Evolutionary conservation across 176 grass and related monocot species (phyloP).

Genomic region (Ensete ventricosum): DNA sequence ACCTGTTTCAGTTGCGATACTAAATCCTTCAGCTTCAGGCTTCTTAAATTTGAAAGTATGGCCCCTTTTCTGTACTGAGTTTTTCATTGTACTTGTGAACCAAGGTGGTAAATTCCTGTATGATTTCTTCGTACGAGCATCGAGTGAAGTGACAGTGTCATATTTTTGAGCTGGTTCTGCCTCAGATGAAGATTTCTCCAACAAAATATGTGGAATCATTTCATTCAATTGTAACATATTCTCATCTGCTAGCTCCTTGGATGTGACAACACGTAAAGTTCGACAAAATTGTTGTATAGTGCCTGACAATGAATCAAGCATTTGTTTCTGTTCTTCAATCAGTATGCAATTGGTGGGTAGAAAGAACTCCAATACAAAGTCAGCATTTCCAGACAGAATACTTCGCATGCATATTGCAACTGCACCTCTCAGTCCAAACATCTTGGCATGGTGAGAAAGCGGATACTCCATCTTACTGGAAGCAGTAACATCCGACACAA

Average conservation of each 20-base stretch:
- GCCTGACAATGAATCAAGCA: slow-evolving; percentile 74
- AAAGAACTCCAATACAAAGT: slow-evolving; percentile 94
- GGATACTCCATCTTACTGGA: slow-evolving; percentile 64
- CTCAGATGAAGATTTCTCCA: not conserved
- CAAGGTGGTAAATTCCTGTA: not conserved
- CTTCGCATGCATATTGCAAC: slow-evolving; percentile 76
- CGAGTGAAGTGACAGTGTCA: not conserved
- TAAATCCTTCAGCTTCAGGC: slow-evolving; percentile 21
- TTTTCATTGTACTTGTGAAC: not conserved
- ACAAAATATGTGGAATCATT: not conserved
- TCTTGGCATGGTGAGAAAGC: slow-evolving; percentile 80
- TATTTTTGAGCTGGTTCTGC: not conserved
- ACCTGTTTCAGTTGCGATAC: not conserved
- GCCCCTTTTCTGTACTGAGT: not conserved
- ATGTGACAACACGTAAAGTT: slow-evolving; percentile 59
- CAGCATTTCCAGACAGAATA: slow-evolving; percentile 45
- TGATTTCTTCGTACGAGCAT: not conserved
- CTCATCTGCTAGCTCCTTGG: slow-evolving; percentile 70
- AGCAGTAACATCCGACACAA: slow-evolving; percentile 56
- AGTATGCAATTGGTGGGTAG: slow-evolving; percentile 49
- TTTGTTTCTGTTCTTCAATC: slow-evolving; percentile 57
- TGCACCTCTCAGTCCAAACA: slow-evolving; percentile 75
- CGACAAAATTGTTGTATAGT: slow-evolving; percentile 63
- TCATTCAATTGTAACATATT: slow-evolving; percentile 32
- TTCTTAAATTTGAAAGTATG: slow-evolving; percentile 21